Base-by-base conservation (phyloP, 805 yeast species). In the Clavispora phyllophila region DNA sequence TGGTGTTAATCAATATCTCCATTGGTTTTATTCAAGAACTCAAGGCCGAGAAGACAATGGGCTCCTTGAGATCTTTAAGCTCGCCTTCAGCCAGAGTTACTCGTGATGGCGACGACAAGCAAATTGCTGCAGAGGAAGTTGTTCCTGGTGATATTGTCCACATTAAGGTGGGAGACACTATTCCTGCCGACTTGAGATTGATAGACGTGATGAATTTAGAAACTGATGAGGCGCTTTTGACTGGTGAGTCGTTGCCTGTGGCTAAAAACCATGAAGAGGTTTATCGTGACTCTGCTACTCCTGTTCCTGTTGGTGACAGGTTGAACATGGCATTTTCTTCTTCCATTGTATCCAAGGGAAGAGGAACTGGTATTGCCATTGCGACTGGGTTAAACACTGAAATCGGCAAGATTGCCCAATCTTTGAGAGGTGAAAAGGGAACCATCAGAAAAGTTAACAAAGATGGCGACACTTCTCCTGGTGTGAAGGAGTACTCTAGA, bases 1-100 rank as follows among this genome's bases (percentile, higher is more conserved):
- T 85, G 19, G 78, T 85, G 24, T 58, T 60, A 25, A 69, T 84
- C 43, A 84, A 84, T 55, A 78, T 84, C 28, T 62, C 63, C 23
- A 82, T 84, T 44, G 93, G 93, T 4, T 75, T 81, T 42, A 61
- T 75, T 49, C 93, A 84, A 60, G 91, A 84, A 57, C 72, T 69
- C 56, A 79, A 77, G 49, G 91, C 93, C 1, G 89, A 84, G 49
- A 76, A 82, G 56, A 85, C 91, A 1, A 85, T 84, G 87, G 85
- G 82, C 29, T 81, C 89, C 0, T 72, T 84, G 33, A 73, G 78
- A 47, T 73, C 81, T 0, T 70, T 85, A 40, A 73, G 84, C 40
- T 79, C 88, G 2, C 88, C 91, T 3, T 75, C 82, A 3, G 90
- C 93, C 0, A 65, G 75, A 32, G 87, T 80, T 19, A 70, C 79